Evolutionary conservation across 2,329 filamentous ascomycete species (phyloP), one percentile per base, ranked within the genome.

Genomic region (Fusarium nygamai): DNA sequence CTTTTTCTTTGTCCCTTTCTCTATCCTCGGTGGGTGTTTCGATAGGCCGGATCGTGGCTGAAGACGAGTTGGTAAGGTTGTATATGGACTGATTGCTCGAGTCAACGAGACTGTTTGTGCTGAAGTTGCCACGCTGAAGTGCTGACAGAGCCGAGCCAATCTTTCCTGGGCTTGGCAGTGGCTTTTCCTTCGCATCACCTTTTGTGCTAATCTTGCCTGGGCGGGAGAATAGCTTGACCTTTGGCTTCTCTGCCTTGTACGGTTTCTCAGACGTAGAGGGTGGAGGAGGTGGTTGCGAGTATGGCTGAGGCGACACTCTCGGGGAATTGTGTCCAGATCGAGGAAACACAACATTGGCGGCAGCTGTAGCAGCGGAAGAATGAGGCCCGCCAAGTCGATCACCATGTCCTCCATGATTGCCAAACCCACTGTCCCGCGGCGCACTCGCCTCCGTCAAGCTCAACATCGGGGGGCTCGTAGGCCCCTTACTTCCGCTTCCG

Each of bases 181-280:
- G 88, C 74, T 92, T 92, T 24, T 92, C 87, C 78, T 90, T 92
- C 12, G 86, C 75, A 16, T 94, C 92, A 41, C 90, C 88, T 80
- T 93, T 94, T 65, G 91, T 90, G 58, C 89, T 88, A 76, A 94
- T 93, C 83, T 92, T 94, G 78, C 92, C 92, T 1, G 93, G 93
- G 58, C 93, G 89, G 12, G 92, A 94, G 80, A 95, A 95, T 34
- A 96, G 86, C 84, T 96, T 96, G 81, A 94, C 92, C 83, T 94
- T 95, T 70, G 91, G 90, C 69, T 94, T 93, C 77, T 94, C 92
- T 34, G 89, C 86, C 76, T 90, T 89, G 38, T 81, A 78, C 29
- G 88, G 87, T 81, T 93, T 92, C 74, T 93, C 91, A 6, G 86
- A 83, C 51, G 80, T 83, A 17, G 81, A 65, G 17, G 65, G 82